Base-by-base conservation (phyloP, 306 rosid genomes). In the Rosa multiflora region DNA sequence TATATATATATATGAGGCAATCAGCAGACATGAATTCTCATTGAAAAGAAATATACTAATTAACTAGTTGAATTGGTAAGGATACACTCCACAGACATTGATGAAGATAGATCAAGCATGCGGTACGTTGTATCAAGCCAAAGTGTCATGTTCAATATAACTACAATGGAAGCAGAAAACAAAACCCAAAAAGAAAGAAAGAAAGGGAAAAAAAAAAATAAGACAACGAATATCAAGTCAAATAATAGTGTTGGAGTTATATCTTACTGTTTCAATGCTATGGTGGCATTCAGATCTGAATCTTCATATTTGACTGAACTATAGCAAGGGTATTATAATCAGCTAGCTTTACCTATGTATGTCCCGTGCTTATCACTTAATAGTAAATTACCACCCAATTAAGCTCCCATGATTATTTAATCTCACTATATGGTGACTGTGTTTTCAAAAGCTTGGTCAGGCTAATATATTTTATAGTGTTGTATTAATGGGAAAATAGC, bases 41-140 rank as follows among this genome's bases (percentile, higher is more conserved):
- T 21, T 23, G 68, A 74, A 74, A 55, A 58, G 8, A 17, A 40
- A 74, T 73, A n/a, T 52, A 73, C 23, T 6, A 52, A 73, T 32
- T 20, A 35, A 52, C 13, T 18, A 72, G 40, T 58, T 75, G 69
- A 42, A 42, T 14, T 8, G 29, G 17, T 4, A 42, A 58, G 52
- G 42, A 10, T 23, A 23, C 42, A 23, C 39, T 26, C n/a, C 9
- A 61, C 3, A 40, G 21, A 49, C 26, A 10, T 26, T 56, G 71
- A 76, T 32, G 49, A 75, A 72, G 29, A 74, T 5, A 32, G 3
- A 80, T 7, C 47, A 47, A 48, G 17, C 81, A 76, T 76, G 84
- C 48, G 84, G 76, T 81, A 0, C 84, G 61, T 46, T 81, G 84
- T 17, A 76, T 62, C 37, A 56, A 69, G 58, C 67, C 72, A 69